These are phyloP conservation scores for Pythium brassicae DNA, from an alignment of 352 stramenopile genomes.

Conservation along the genomic window DNA sequence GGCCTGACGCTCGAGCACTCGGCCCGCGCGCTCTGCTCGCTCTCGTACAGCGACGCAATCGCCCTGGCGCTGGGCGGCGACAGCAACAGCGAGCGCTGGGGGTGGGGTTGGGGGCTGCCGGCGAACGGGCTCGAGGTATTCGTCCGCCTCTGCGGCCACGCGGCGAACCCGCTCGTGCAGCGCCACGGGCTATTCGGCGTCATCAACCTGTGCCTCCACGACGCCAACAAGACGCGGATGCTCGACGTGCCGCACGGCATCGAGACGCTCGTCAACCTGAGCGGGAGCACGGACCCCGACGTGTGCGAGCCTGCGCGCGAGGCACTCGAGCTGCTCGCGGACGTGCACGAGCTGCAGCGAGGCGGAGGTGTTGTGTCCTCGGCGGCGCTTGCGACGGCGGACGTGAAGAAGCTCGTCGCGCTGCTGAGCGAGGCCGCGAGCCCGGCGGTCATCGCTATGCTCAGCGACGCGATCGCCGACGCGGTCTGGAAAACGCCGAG, in stretches of 20 bases:
- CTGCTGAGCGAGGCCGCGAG: slow-evolving; percentile 52
- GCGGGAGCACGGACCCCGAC: slow-evolving; percentile 51
- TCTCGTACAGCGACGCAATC: slow-evolving; percentile 83
- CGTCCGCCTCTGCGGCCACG: slow-evolving; percentile 33
- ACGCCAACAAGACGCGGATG: slow-evolving; percentile 75
- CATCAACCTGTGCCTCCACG: slow-evolving; percentile 84
- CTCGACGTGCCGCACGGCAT: slow-evolving; percentile 68
- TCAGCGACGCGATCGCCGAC: slow-evolving; percentile 75
- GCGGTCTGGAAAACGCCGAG: slow-evolving; percentile 65
- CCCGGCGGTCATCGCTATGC: slow-evolving; percentile 56
- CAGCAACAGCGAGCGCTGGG: not conserved
- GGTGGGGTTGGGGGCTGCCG: slow-evolving; percentile 4
- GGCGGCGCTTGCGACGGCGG: slow-evolving; percentile 30
- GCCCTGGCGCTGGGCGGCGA: slow-evolving; percentile 43
- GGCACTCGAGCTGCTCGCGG: slow-evolving; percentile 71
- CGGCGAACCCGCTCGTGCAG: slow-evolving; percentile 35
- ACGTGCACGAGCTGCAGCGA: slow-evolving; percentile 48
- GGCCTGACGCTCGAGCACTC: slow-evolving; percentile 53
- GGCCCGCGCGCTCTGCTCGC: slow-evolving; percentile 66
- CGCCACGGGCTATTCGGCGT: slow-evolving; percentile 65
- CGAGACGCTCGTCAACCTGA: slow-evolving; percentile 78
- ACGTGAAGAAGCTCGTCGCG: slow-evolving; percentile 67
- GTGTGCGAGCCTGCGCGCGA: slow-evolving; percentile 65
- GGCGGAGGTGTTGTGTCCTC: slow-evolving; percentile 24
- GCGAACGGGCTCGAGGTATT: slow-evolving; percentile 47